Evolutionary conservation across 2,329 filamentous ascomycete species (phyloP), one percentile per base, ranked within the genome.

Genomic region (Leptoxyphium fumago): DNA sequence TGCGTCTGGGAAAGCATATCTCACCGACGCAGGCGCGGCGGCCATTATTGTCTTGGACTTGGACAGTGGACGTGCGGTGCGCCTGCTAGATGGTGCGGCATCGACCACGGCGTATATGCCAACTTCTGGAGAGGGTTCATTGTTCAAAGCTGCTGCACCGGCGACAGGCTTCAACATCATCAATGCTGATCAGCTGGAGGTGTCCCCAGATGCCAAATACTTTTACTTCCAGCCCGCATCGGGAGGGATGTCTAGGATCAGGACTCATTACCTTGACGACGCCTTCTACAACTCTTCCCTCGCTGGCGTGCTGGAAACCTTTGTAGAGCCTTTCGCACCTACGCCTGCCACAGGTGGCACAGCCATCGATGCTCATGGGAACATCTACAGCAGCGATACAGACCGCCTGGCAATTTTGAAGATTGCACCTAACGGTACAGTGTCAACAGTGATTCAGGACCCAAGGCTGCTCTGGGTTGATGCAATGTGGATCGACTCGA

Each of bases 151-250:
- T 36, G 13, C 32, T 36, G 45, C 2, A 45, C 51, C 1, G 46
- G 46, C 5, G 53, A 48, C 8, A 15, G 50, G 51, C 10, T 51
- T 54, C 14, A 36, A 46, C 9, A 56, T 54, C 45, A 48, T 60
- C 40, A 55, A 58, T 18, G 55, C 59, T 15, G 62, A 64, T 45
- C 62, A 66, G 43, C 55, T 61, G n/a, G 63, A 65, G 49, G 61
- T 65, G 5, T 64, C 59, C 0, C 62, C 63, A 1, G 58, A 64
- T 39, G 61, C 58, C 2, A 49, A 55, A 15, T 64, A 54, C 30
- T 53, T 60, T 36, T 65, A 65, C 49, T 65, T 62, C 44, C 61
- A 65, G 44, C 61, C 63, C 7, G 51, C 54, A 2, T 59, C 50
- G 38, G 63, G 64, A 10, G 58, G 61, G 2, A 48, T 66, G 47